These are phyloP conservation scores for Cladosporium oxysporum DNA, from an alignment of 2,329 filamentous ascomycete species.

Conservation along the genomic window DNA sequence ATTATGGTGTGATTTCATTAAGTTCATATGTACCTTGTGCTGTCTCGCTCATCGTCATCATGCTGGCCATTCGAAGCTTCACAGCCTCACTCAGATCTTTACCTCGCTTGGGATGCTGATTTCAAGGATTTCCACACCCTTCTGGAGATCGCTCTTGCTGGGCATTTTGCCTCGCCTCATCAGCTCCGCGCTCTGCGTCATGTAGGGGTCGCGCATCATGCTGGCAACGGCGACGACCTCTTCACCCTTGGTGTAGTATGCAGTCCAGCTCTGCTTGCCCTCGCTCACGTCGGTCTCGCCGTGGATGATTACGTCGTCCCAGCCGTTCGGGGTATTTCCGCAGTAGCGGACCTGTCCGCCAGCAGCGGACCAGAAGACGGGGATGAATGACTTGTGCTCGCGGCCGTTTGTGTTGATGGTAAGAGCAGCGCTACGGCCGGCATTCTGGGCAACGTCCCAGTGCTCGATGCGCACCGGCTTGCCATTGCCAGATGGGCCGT, in stretches of 20 bases:
- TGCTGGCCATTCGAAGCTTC: not conserved
- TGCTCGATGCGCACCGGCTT: constrained; percentile 84
- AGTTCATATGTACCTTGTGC: constrained; percentile 1
- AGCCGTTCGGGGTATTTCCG: constrained; percentile 80
- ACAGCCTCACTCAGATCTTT: not conserved
- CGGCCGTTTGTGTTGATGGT: constrained; percentile 69
- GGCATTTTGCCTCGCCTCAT: constrained; percentile 85
- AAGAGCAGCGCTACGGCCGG: constrained; percentile 75
- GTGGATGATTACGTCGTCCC: constrained; percentile 79
- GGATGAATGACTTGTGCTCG: constrained; percentile 73
- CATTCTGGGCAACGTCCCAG: constrained; percentile 97
- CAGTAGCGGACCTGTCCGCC: constrained; percentile 90
- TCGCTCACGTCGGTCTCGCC: constrained; percentile 66
- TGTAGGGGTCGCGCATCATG: constrained; percentile 86
- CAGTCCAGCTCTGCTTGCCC: constrained; percentile 74
- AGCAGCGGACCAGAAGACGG: constrained; percentile 95
- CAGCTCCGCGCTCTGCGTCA: constrained; percentile 79
- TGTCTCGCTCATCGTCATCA: not conserved
- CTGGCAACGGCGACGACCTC: constrained; percentile 85
- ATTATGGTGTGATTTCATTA: not conserved
- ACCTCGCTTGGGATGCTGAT: constrained; percentile 48
- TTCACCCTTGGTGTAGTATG: constrained; percentile 85
- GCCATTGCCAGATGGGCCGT: constrained; percentile 80
- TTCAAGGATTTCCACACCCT: constrained; percentile 55
- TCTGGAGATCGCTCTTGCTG: constrained; percentile 72